Base-by-base conservation (phyloP, 2,329 filamentous ascomycete species). In the Phialophora tarda region DNA sequence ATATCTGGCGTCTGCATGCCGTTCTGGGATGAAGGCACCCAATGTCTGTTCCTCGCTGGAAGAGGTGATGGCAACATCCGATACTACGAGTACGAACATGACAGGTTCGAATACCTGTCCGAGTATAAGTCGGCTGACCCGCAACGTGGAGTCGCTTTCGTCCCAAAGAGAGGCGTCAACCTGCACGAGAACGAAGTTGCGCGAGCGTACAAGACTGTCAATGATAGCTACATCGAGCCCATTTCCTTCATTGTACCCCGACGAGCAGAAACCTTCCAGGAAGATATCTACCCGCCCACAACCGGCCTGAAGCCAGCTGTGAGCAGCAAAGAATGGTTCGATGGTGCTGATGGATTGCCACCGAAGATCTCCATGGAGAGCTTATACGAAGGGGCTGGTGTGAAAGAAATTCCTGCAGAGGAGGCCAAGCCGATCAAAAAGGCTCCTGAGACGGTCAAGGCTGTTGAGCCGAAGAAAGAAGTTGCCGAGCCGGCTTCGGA, bases 51-150 rank as follows among this genome's bases (percentile, higher is more conserved):
- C 80, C 86, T 99, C 76, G 95, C 95, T 74, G 95, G 95, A 77
- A 98, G 98, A 84, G 95, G 94, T 79, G 95, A 99, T 77, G 95
- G 95, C 75, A 99, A 99, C 81, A 99, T 99, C 76, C 93, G 95
- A 71, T 99, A 99, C 85, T 99, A 91, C 78, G 95, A 99, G 81
- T 96, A 96, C 76, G 91, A 96, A 77, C 96, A 98, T 81, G 94
- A 98, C 84, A 97, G 97, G 80, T 97, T 99, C 77, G 94, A 99
- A 80, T 97, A 91, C 80, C 83, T 99, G 62, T 96, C 93, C 70
- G 94, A 98, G 78, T 95, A 98, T 85, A 97, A 97, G 81, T 98
- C 95, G n/a, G 83, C 85, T 47, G 95, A 99, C 71, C 94, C 95
- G 34, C 95, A 99, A 82, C 88, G 95, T 77, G 95, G 95, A 74